Percentiles rank a stretch among this genome's conserved stretches.
Conservation (phyloP, 2,329 filamentous ascomycete species). For the Colletotrichum sp. region DNA sequence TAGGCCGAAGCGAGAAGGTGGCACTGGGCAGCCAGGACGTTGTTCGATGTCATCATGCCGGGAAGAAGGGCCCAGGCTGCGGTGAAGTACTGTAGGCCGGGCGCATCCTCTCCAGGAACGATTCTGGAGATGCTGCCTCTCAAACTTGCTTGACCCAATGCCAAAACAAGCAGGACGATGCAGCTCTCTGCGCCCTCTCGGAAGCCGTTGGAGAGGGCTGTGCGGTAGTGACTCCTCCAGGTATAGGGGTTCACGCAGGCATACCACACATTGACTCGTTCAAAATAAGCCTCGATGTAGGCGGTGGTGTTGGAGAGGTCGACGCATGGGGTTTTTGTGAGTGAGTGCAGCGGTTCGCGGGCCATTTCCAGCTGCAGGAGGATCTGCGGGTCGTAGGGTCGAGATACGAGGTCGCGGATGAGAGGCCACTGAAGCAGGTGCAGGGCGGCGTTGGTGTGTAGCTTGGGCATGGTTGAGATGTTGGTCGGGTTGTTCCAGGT, state of each 20-base stretch:
- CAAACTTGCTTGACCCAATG: constrained; percentile 77
- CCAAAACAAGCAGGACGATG: constrained; percentile 78
- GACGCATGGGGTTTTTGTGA: constrained; percentile 68
- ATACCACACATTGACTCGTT: constrained; percentile 84
- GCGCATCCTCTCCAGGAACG: constrained; percentile 71
- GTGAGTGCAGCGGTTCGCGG: constrained; percentile 72
- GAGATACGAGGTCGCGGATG: constrained; percentile 77
- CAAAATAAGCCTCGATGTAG: constrained; percentile 82
- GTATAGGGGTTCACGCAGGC: constrained; percentile 84
- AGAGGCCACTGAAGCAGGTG: constrained; percentile 82
- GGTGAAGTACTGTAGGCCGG: constrained; percentile 80
- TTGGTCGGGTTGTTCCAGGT: constrained; percentile 73
- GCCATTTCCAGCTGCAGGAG: constrained; percentile 82
- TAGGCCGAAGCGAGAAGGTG: constrained; percentile 83
- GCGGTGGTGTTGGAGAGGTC: constrained; percentile 76
- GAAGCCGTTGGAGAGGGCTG: constrained; percentile 76
- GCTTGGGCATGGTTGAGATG: constrained; percentile 86
- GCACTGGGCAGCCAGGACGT: constrained; percentile 78
- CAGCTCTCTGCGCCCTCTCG: constrained; percentile 82
- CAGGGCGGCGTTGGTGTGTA: constrained; percentile 80
- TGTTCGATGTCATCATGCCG: constrained; percentile 80
- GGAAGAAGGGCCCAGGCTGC: constrained; percentile 81
- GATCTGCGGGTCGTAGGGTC: constrained; percentile 82
- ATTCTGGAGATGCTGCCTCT: constrained; percentile 78
- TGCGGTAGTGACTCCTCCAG: constrained; percentile 78